Base-by-base conservation (phyloP, 2,329 filamentous ascomycete genomes). In the Periglandula ipomoeae region DNA sequence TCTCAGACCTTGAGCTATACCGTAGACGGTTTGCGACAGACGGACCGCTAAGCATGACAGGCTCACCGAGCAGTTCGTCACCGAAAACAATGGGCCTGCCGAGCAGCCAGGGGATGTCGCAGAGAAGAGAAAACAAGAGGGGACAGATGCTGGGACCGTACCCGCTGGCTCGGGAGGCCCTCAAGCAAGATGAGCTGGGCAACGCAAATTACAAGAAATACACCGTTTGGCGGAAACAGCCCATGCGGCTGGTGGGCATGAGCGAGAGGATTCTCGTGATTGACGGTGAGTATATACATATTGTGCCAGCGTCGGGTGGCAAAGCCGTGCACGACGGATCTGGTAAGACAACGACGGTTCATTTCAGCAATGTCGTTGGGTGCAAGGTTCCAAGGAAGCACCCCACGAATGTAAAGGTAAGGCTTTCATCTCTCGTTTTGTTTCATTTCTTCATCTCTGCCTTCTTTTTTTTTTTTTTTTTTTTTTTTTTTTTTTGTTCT, bases 211-310 rank as follows among this genome's bases (percentile, higher is more conserved):
- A 87, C 68, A 84, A 87, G 60, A 85, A 84, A 57, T 93, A 89
- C 66, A 82, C 80, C 11, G 87, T 94, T 15, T 86, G 85, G 71
- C 81, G 87, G 54, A 88, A 89, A 65, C 86, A 90, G 65, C 83
- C 85, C 8, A 88, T 93, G 77, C 82, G 85, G 22, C 85, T 93
- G 58, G 82, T 87, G 38, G 82, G 81, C 4, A 78, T 85, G 59
- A 86, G 87, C 52, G 85, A 89, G 57, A 80, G 86, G 50, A 79
- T 88, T 9, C 71, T 93, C 38, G 82, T 85, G 42, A 87, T 94
- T 55, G 87, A 91, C 58, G 86, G 86, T 51, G 88, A 94, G 63
- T 93, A 90, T 63, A 81, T 94, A 53, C 87, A 91, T 65, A 89
- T 94, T 58, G 84, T 89, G 76, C 86, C 87, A 23, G 74, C 79